Percentiles rank a stretch among this genome's conserved stretches.
These are phyloP conservation scores for Selaginella moellendorffii DNA, from an alignment of 75 land plant genomes.

Conservation along the genomic window DNA sequence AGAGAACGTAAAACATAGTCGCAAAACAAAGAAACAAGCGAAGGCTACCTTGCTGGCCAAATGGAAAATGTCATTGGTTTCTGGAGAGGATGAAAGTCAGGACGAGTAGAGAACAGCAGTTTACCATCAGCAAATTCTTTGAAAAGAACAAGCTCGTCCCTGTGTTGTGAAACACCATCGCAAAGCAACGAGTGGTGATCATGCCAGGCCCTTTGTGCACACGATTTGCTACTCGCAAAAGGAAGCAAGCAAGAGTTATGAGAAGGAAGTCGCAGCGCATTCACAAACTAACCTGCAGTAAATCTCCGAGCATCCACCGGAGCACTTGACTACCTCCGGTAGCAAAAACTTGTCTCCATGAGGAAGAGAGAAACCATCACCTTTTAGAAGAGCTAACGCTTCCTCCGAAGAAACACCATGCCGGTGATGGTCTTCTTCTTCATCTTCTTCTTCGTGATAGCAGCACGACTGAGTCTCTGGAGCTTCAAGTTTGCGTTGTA, in stretches of 20 bases:
- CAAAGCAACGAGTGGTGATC: constrained; percentile 60
- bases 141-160: constrained; percentile 40
- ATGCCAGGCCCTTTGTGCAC: constrained; percentile 88
- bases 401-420: constrained; percentile 11
- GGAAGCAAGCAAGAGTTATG: constrained; percentile 12
- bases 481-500: constrained; percentile 28
- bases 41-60: constrained; percentile 94
- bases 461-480: not conserved
- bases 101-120: not conserved
- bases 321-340: constrained; percentile 46
- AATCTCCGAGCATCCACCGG: constrained; percentile 66
- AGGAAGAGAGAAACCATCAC: constrained; percentile 43
- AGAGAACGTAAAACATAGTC: too few relatives aligned
- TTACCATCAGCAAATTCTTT: constrained; percentile 73
- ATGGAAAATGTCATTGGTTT: constrained; percentile 85
- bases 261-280: too few relatives aligned
- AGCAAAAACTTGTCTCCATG: constrained; percentile 37
- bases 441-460: constrained; percentile 10
- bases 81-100: constrained; percentile 25
- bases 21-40: too few relatives aligned
- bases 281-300: constrained; percentile 96
- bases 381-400: constrained; percentile 36
- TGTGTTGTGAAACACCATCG: constrained; percentile 36
- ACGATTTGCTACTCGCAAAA: constrained; percentile 44
- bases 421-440: not conserved